Base-by-base conservation (phyloP, 2,329 filamentous ascomycete species). In the Stagonosporopsis rhizophila region DNA sequence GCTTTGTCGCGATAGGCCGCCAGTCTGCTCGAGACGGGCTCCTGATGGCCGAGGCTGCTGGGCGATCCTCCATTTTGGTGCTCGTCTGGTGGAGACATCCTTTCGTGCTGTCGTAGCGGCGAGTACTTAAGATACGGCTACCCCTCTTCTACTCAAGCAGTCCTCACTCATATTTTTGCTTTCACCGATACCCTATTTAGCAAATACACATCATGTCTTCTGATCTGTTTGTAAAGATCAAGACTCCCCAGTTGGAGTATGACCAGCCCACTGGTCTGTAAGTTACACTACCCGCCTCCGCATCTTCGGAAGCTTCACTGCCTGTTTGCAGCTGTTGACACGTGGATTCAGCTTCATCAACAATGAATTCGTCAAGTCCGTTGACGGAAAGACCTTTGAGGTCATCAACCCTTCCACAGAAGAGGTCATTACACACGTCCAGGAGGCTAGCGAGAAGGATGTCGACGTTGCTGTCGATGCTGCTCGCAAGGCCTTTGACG, bases 301-400 rank as follows among this genome's bases (percentile, higher is more conserved):
- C 23, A 11, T 20, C 2, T 40, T 37, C 50, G 40, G 35, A 49
- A 53, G 53, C 42, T 59, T 46, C n/a, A 57, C 27, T 42, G 12
- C 22, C 19, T 27, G 2, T 11, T 44, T 19, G 15, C 23, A 28
- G 22, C 23, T 47, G 7, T 42, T 56, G 17, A 56, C 23, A 75
- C 63, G 45, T 32, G 7, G 7, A 6, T 15, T 19, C 70, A 91
- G 89, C 59, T 95, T 91, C 85, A 95, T 96, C 85, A 93, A 95
- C 85, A 93, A 94, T 78, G 89, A 97, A 79, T 97, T 89, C 81
- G 86, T 96, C 64, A 87, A 89, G 78, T 84, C 87, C 75, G 87
- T 89, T 62, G 91, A 96, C 69, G 92, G 92, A 81, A 89, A 91
- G 85, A 92, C 89, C 66, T 95, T 96, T 74, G 92, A 96, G 80